A percentile compares a stretch with the other conserved stretches of the same genome.
Evolutionary conservation across 2,329 filamentous ascomycete genomes (phyloP).

Genomic region (Thermothelomyces thermophilus): DNA sequence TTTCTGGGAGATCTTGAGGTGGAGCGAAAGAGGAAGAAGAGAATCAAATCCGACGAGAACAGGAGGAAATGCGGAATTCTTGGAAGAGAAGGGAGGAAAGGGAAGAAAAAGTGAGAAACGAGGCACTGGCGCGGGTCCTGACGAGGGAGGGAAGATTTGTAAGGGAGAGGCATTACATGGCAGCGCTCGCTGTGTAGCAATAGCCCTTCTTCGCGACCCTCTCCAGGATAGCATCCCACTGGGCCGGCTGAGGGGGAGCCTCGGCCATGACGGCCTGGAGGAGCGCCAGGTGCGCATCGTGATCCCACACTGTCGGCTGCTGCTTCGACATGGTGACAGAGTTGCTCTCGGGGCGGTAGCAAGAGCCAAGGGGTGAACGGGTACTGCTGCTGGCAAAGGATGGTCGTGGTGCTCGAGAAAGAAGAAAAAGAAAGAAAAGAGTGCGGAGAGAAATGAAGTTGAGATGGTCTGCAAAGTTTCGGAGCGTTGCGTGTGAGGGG

Average conservation of each 20-base stretch:
- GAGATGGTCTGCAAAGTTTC: neutral
- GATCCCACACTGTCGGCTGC: constrained; percentile 24
- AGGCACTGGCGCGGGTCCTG: neutral
- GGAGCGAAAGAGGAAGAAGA: neutral
- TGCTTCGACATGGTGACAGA: constrained; percentile 14
- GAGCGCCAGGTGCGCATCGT: constrained; percentile 26
- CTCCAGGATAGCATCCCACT: constrained; percentile 25
- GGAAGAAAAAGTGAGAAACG: no score
- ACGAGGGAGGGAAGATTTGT: neutral
- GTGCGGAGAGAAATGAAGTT: no score
- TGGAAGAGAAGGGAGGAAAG: no score
- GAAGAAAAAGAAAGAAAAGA: no score
- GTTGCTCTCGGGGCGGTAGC: no score
- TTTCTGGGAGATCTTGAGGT: neutral
- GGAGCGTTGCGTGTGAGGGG: neutral
- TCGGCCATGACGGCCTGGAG: constrained; percentile 33
- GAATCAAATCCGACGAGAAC: no score
- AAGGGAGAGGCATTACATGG: constrained; percentile 31
- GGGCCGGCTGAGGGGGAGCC: constrained; percentile 9
- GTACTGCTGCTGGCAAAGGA: no score
- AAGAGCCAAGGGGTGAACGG: no score
- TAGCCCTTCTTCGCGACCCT: constrained; percentile 31
- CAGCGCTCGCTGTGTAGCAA: constrained; percentile 34
- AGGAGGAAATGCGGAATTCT: no score
- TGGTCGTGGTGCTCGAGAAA: no score